A percentile compares a stretch with the other conserved stretches of the same genome.
phyloP scores from a whole-genome alignment of 805 yeast genomes.

The Wickerhamomyces bovis region DNA sequence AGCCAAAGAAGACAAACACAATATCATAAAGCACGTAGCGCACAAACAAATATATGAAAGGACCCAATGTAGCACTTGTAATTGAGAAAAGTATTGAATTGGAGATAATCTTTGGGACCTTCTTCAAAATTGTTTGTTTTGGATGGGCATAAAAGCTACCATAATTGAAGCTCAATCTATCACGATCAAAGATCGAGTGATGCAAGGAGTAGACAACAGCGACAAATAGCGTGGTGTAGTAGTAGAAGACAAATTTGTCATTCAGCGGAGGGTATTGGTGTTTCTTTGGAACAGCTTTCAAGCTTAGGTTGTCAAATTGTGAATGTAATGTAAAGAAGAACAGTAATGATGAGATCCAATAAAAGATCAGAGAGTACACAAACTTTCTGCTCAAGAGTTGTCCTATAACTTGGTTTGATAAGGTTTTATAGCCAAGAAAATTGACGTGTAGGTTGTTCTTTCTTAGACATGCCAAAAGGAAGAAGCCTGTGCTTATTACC shows the following conservation, averaged over 20 bases:
- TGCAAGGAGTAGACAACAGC: constrained; percentile 44
- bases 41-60: constrained; percentile 31
- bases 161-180: constrained; percentile 42
- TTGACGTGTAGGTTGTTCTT: constrained; percentile 36
- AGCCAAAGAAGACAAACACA: constrained; percentile 27
- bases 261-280: constrained; percentile 37
- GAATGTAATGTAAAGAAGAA: constrained; percentile 21
- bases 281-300: constrained; percentile 28
- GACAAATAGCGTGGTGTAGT: constrained; percentile 38
- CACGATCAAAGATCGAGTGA: constrained; percentile 48
- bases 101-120: constrained; percentile 28
- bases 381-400: constrained; percentile 21
- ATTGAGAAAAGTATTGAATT: constrained; percentile 32
- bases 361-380: constrained; percentile 16
- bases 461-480: constrained; percentile 32
- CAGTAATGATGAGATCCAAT: constrained; percentile 19
- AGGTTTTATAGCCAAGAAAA: constrained; percentile 27
- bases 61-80: constrained; percentile 19
- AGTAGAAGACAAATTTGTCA: constrained; percentile 41
- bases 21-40: constrained; percentile 38
- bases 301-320: constrained; percentile 17
- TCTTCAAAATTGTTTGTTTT: constrained; percentile 25
- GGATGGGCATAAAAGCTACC: constrained; percentile 35
- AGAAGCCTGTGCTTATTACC: constrained; percentile 24
- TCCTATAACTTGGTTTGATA: constrained; percentile 21